Evolutionary conservation across 192 early-diverging fungal species (phyloP), one percentile per base, ranked within the genome.

Genomic region (Linnemannia hyalina): DNA sequence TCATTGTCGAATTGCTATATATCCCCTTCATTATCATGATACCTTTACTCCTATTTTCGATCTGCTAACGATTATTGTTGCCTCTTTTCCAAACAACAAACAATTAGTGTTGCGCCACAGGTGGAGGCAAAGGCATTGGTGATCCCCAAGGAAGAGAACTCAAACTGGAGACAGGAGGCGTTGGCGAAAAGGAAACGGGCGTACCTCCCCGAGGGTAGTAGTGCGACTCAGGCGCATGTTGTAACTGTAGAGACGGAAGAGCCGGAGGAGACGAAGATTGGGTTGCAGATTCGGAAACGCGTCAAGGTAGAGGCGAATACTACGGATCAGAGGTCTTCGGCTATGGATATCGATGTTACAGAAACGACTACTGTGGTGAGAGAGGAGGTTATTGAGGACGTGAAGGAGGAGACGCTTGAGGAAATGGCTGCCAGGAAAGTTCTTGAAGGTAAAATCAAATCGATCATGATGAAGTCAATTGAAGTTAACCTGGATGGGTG

Each of bases 141-240:
- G 10, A 92, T 92, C 69, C 88, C 88, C 57, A 82, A 90, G 63
- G 72, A 82, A 38, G 76, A 85, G 35, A 90, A 92, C 63, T 74
- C 77, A 52, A 88, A 90, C 49, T 92, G 88, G 85, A 80, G 91
- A 76, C 44, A 81, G n/a, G 26, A 83, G 32, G 78, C 87, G 3
- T 73, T 87, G 46, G 65, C 75, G 18, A 90, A 88, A 60, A 87
- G 88, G 63, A 81, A 88, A 68, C 76, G 80, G 69, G 55, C 81
- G 15, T 88, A 82, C 35, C 55, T 71, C 11, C 89, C 85, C 42
- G 87, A 80, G 10, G 81, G 76, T 0, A 57, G 75, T 15, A 38
- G 18, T 36, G 38, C 32, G 69, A 47, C 49, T 55, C 41, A 81
- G 75, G 29, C 69, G 70, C 32, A 41, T 69, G 29, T 8, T 26